Evolutionary conservation across 176 grass and related monocot genomes (phyloP).

Genomic region (Guadua angustifolia): DNA sequence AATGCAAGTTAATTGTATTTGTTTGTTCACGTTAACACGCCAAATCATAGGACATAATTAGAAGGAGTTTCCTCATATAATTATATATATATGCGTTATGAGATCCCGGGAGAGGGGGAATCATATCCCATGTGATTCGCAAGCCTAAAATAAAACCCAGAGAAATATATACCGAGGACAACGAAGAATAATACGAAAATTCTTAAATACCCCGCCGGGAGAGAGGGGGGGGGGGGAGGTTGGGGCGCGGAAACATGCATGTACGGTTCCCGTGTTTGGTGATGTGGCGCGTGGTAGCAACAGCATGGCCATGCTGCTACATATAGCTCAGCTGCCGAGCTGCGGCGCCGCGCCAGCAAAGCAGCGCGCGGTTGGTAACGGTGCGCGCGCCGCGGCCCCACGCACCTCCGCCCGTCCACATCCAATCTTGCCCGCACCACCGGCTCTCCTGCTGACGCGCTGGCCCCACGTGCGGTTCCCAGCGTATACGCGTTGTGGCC

Average conservation of each 20-base stretch:
- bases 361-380: constrained; percentile 33
- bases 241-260: constrained; percentile 33
- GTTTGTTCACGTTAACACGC: too few relatives aligned
- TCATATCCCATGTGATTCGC: constrained; percentile 9
- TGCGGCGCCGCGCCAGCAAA: neutral
- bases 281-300: neutral
- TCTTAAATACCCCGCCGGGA: neutral
- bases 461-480: constrained; percentile 26
- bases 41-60: too few relatives aligned
- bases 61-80: too few relatives aligned
- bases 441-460: neutral
- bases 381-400: neutral
- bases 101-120: neutral
- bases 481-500: neutral
- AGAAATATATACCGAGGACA: neutral
- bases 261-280: constrained; percentile 32
- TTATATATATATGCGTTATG: neutral
- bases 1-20: too few relatives aligned
- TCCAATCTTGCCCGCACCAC: constrained; percentile 37
- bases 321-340: neutral
- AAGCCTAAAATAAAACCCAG: neutral
- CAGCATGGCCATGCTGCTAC: neutral
- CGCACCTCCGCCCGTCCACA: constrained; percentile 3
- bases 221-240: too few relatives aligned
- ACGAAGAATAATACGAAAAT: neutral